Evolutionary conservation across 2,329 filamentous ascomycete species (phyloP), one percentile per base, ranked within the genome.

Genomic region (Claviceps sp.): DNA sequence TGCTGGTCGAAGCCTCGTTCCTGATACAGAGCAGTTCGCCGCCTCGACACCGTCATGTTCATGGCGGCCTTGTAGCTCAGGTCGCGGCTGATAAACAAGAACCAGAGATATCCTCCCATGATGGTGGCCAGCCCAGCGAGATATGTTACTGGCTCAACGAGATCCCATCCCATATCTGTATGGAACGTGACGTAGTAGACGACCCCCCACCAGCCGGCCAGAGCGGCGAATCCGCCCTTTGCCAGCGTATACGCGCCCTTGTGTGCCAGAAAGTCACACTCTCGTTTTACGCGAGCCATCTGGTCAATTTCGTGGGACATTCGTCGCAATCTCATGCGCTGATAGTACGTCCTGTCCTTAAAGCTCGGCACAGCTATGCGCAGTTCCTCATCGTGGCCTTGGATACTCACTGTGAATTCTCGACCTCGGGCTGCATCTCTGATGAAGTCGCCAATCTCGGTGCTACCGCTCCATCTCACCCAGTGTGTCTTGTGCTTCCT

Each of bases 371-470:
- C 89, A 0, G 81, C 82, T 6, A 95, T 84, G 16, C 81, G 78
- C 58, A 95, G 84, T 59, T 89, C 81, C 14, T 68, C 58, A 11
- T 65, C 57, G 52, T 72, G 70, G 0, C 87, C 87, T 63, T 94
- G 85, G 52, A 96, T 87, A 50, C 85, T 80, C 44, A 96, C 82
- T 3, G 85, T 81, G 62, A 96, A 95, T 62, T 95, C 88, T 51
- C 87, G 81, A 0, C 87, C 87, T 3, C 87, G 76, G 0, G 89
- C 87, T 0, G 90, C 89, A 63, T 96, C 90, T 8, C 89, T 82
- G 57, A 96, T 93, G 62, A 96, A 96, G 68, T 95, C 90, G 9
- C 90, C 90, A 36, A 96, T 85, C 64, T 96, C 90, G 1, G 90
- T 95, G 34, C 84, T 87, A 43, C 82, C 81, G 45, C 85, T 89